These are phyloP conservation scores for Coniophora puteana DNA, from an alignment of 1,284 basidiomycete genomes.

Conservation along the genomic window DNA sequence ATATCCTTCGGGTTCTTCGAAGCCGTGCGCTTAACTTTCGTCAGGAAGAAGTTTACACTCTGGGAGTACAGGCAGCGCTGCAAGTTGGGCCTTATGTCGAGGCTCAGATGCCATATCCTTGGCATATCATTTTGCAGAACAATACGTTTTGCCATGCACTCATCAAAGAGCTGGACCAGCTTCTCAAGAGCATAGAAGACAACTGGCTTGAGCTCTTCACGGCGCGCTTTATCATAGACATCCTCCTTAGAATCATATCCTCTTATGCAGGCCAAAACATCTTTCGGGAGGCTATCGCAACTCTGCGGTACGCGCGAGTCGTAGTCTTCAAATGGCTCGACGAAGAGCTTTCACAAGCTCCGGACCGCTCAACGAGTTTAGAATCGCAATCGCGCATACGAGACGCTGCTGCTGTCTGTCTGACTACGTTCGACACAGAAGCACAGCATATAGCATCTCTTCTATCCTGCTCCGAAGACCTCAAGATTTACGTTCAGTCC, in stretches of 20 bases:
- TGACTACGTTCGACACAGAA: conserved; percentile 25
- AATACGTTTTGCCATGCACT: conserved; percentile 14
- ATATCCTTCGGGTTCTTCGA: conserved; percentile 24
- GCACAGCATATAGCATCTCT: background rate
- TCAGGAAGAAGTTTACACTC: conserved; percentile 19
- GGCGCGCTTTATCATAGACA: conserved; percentile 15
- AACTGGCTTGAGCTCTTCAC: conserved; percentile 25
- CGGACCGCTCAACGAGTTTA: too few species aligned
- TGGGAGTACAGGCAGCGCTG: conserved; percentile 26
- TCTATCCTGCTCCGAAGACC: conserved; percentile 8
- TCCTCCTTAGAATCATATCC: conserved; percentile 19
- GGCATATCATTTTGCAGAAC: conserved; percentile 11
- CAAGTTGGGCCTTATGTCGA: conserved; percentile 29
- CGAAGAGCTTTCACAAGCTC: too few species aligned
- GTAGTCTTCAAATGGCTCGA: conserved; percentile 17
- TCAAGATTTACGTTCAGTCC: conserved; percentile 23
- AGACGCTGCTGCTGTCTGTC: conserved; percentile 23
- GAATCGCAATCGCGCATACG: conserved; percentile 16
- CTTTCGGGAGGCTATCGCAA: conserved; percentile 4
- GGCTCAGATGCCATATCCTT: conserved; percentile 5
- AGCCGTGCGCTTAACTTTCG: conserved; percentile 20
- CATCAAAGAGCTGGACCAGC: conserved; percentile 12
- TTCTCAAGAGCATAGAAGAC: conserved; percentile 11
- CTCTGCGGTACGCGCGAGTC: conserved; percentile 15
- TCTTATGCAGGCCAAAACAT: too few species aligned